Base-by-base conservation (phyloP, 2,329 filamentous ascomycete genomes). In the Graphilbum ipis-grandicollis region DNA sequence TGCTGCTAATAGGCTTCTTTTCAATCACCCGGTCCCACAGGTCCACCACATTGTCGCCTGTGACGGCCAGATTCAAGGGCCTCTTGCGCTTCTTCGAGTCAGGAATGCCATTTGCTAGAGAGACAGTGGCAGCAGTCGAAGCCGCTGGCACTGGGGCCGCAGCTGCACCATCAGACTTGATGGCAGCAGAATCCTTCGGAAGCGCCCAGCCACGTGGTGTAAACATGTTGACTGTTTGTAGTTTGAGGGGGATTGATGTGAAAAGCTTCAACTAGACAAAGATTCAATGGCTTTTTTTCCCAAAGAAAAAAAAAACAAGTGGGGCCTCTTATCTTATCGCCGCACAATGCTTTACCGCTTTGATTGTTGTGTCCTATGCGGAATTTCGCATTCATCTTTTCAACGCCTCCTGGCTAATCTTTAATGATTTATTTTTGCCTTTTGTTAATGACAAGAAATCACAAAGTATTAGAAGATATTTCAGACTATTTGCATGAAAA, bases 21-120 rank as follows among this genome's bases (percentile, higher is more conserved):
- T 88, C 82, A 46, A 93, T 79, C 42, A 90, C 71, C 40, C 71
- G 69, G 48, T 79, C 79, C 66, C 81, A 93, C 45, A 93, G 63
- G 44, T 81, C 74, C 38, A 73, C 75, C 19, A 93, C 66, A 54
- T 92, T 90, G 3, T 66, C 66, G 8, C 66, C 57, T 17, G 72
- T 83, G 43, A 86, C 72, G n/a, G 30, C 15, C 4, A 19, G 12
- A 18, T 36, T 19, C 26, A 23, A 36, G 34, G 33, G 37, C 44
- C 63, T 61, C 60, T 75, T 75, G 44, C 72, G 67, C 57, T 75
- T 73, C 51, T 66, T 75, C 45, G 64, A 32, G 33, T 15, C 9
- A 21, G 7, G 14, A 21, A 23, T 23, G 9, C 22, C n/a, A n/a
- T n/a, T n/a, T n/a, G n/a, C n/a, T n/a, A n/a, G n/a, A n/a, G n/a